phyloP scores from a whole-genome alignment of 75 land plant genomes.

The Cupressus sempervirens region DNA sequence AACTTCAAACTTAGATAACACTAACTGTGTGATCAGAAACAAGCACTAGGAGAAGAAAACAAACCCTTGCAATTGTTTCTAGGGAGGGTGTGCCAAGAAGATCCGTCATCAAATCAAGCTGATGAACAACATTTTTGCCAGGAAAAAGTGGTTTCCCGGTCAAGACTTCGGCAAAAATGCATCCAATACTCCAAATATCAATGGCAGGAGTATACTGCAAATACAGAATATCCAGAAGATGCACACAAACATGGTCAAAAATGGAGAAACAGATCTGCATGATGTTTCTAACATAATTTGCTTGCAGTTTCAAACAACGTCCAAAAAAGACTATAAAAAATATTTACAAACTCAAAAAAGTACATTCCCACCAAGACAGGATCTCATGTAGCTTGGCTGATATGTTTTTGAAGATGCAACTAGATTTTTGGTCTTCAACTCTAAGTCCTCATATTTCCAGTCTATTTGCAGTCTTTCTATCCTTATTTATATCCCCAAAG shows the following conservation, averaged over 20 bases:
- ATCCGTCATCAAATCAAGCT: slow-evolving; percentile 76
- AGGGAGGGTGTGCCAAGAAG: slow-evolving; percentile 67
- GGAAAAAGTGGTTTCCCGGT: slow-evolving; percentile 79
- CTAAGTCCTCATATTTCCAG: background rate
- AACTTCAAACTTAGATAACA: background rate
- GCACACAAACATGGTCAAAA: background rate
- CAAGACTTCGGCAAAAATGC: slow-evolving; percentile 82
- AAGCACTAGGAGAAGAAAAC: slow-evolving; percentile 12
- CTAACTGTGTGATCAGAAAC: background rate
- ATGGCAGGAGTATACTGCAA: slow-evolving; percentile 79
- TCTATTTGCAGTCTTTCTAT: background rate
- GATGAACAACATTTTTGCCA: slow-evolving; percentile 82
- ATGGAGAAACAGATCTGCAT: background rate
- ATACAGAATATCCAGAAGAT: background rate
- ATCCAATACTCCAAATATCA: slow-evolving; percentile 87
- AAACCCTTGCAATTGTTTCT: slow-evolving; percentile 65
- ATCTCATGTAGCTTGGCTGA: background rate
- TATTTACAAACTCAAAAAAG: background rate
- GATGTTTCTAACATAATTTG: background rate
- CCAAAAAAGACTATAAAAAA: background rate
- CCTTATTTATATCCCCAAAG: background rate
- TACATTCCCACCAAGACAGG: background rate
- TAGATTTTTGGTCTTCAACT: background rate
- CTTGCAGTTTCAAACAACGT: background rate
- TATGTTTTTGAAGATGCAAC: background rate